Percentiles rank a stretch among this genome's conserved stretches.
Conservation (phyloP, 2,329 filamentous ascomycete species). For the Paracoccidioides lutzii region DNA sequence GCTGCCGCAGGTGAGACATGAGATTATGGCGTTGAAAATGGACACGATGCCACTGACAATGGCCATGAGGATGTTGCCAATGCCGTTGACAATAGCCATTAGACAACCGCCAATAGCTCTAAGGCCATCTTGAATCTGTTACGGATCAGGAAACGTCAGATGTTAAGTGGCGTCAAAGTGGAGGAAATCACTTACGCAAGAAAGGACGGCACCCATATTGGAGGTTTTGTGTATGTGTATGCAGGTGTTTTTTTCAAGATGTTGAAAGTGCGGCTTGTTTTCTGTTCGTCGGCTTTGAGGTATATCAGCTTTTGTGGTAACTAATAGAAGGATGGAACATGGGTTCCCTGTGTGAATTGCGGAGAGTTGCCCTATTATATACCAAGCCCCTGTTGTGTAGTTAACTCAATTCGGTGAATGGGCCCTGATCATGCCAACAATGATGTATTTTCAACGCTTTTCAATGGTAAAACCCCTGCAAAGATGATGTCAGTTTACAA, state of each 20-base stretch:
- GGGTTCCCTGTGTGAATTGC: too few relatives aligned
- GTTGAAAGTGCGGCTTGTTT: not conserved
- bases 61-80: conserved; percentile 51
- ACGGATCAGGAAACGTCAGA: not conserved
- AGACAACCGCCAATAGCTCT: conserved; percentile 52
- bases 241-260: not conserved
- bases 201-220: conserved; percentile 72
- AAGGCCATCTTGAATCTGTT: conserved; percentile 46
- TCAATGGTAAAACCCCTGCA: not conserved
- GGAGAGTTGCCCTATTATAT: not conserved
- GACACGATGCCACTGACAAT: conserved; percentile 55
- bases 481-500: not conserved
- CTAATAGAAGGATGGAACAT: too few relatives aligned
- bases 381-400: too few relatives aligned
- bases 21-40: conserved; percentile 54
- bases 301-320: not conserved
- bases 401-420: too few relatives aligned
- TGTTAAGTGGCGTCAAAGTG: not conserved
- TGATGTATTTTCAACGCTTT: not conserved
- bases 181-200: conserved; percentile 56
- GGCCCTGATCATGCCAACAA: not conserved
- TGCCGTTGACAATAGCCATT: conserved; percentile 55
- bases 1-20: conserved; percentile 44
- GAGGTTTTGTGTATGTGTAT: conserved; percentile 5
- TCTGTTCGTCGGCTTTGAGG: not conserved